These are phyloP conservation scores for Ilyonectria sp. DNA, from an alignment of 2,329 filamentous ascomycete species.

Conservation along the genomic window DNA sequence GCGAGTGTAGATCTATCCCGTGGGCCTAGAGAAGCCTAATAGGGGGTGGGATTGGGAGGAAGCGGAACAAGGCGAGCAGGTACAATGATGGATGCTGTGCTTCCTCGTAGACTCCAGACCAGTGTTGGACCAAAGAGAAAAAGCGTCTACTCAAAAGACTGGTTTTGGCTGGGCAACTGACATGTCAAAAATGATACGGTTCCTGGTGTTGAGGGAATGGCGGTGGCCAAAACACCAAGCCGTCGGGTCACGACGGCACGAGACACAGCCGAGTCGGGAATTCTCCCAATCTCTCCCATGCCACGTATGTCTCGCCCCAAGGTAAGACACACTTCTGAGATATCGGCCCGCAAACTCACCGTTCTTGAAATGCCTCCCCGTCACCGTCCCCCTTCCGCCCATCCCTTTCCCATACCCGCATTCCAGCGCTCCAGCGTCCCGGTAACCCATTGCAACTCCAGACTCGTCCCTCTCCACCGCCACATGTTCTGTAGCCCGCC, in stretches of 20 bases:
- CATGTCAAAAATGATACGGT: background rate
- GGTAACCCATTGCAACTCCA: background rate
- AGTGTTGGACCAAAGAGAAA: background rate
- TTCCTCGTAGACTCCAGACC: background rate
- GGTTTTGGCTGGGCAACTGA: background rate
- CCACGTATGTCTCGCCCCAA: background rate
- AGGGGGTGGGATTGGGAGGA: background rate
- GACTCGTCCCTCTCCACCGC: background rate
- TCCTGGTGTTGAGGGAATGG: background rate
- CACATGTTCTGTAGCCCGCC: background rate
- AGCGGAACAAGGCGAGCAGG: background rate
- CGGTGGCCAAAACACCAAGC: constrained; percentile 9
- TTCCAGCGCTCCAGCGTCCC: background rate
- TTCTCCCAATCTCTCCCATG: background rate
- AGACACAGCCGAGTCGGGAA: background rate
- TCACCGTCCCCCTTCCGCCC: background rate
- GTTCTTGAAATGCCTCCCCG: background rate
- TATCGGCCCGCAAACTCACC: background rate
- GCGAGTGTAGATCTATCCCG: background rate
- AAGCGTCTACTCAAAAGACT: background rate
- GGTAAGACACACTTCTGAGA: background rate
- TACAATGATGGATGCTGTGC: background rate
- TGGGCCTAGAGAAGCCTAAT: background rate
- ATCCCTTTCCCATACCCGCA: background rate
- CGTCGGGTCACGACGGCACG: constrained; percentile 3